These are phyloP conservation scores for Leccinum pachyderme DNA, from an alignment of 1,284 basidiomycete genomes.

Conservation along the genomic window DNA sequence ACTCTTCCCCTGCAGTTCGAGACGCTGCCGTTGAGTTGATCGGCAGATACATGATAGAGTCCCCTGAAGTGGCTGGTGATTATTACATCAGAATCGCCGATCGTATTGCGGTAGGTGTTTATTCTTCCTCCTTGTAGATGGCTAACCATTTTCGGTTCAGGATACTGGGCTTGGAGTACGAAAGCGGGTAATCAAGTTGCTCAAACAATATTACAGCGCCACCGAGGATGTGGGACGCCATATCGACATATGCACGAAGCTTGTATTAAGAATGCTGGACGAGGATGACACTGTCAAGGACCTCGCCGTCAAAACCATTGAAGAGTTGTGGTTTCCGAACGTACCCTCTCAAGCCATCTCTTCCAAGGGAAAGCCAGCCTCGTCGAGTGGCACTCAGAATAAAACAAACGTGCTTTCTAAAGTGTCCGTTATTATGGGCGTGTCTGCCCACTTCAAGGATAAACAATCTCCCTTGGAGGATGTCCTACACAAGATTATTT, in stretches of 20 bases:
- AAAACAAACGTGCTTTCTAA: conserved; percentile 56
- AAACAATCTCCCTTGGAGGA: conserved; percentile 83
- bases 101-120: conserved; percentile 73
- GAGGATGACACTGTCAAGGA: conserved; percentile 94
- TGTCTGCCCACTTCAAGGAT: conserved; percentile 79
- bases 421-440: conserved; percentile 81
- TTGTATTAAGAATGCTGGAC: conserved; percentile 85
- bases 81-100: conserved; percentile 87
- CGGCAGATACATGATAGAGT: conserved; percentile 90
- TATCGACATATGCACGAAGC: conserved; percentile 78
- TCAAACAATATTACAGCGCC: conserved; percentile 78
- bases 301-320: conserved; percentile 82
- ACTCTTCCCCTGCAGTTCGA: conserved; percentile 89
- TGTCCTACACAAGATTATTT: conserved; percentile 77
- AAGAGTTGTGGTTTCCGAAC: conserved; percentile 83
- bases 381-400: conserved; percentile 37
- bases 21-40: conserved; percentile 96
- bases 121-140: background rate
- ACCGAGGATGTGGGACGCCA: conserved; percentile 59
- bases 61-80: conserved; percentile 77
- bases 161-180: conserved; percentile 92
- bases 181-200: conserved; percentile 91
- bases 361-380: conserved; percentile 36
- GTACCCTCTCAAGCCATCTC: conserved; percentile 29
- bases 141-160: conserved; percentile 37